phyloP scores from a whole-genome alignment of 495 filamentous ascomycete species.

The Hypoxylon intermedium region DNA sequence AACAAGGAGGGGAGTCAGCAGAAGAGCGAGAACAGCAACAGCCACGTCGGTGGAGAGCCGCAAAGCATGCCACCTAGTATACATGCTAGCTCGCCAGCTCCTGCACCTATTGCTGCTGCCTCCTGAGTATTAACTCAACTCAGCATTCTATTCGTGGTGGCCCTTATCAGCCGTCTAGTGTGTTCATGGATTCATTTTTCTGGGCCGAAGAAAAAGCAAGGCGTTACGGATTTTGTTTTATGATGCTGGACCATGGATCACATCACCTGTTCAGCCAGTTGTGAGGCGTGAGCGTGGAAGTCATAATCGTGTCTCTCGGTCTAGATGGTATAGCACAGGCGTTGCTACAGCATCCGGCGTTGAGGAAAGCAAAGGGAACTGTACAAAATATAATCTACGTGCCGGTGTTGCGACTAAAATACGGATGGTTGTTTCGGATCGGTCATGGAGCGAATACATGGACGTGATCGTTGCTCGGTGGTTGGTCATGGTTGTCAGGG shows the following conservation, averaged over 20 bases:
- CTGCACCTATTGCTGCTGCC: conserved; percentile 41
- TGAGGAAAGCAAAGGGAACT: background rate
- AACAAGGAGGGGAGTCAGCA: conserved; percentile 72
- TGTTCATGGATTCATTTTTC: conserved; percentile 27
- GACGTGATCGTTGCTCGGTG: background rate
- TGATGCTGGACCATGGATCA: conserved; percentile 2
- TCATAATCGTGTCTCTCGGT: background rate
- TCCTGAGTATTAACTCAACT: conserved; percentile 22
- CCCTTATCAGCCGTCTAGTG: conserved; percentile 3
- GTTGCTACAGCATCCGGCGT: conserved; percentile 13
- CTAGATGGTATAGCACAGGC: conserved; percentile 5
- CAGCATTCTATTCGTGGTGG: conserved; percentile 9
- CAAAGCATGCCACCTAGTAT: conserved; percentile 50
- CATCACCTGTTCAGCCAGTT: background rate
- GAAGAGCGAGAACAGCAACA: conserved; percentile 75
- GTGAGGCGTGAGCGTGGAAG: conserved; percentile 2
- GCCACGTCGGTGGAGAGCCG: conserved; percentile 60
- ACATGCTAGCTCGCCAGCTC: conserved; percentile 54
- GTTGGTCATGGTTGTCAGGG: background rate
- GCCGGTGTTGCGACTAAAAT: conserved; percentile 19
- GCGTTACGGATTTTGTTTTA: conserved; percentile 27
- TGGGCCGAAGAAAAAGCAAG: conserved; percentile 29
- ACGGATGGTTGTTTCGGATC: conserved; percentile 6
- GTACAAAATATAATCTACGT: conserved; percentile 25
- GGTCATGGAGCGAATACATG: conserved; percentile 8